These are phyloP conservation scores for Psilocybe tampanensis DNA, from an alignment of 768 basidiomycete species.

Conservation along the genomic window DNA sequence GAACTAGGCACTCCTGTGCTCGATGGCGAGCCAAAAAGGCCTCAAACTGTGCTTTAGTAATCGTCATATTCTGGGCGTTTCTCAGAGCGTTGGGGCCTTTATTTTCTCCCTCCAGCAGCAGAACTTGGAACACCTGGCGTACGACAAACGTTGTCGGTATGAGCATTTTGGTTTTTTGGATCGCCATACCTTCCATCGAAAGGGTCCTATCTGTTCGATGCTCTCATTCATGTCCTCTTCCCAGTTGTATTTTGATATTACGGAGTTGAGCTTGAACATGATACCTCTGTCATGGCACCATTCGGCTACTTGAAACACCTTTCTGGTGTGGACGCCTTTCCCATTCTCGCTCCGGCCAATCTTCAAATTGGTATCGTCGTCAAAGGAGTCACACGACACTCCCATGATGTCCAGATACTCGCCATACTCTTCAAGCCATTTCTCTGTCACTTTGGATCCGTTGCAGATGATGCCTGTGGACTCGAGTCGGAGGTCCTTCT, in stretches of 20 bases:
- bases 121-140: no score
- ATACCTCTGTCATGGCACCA: no score
- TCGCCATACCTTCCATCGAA: no score
- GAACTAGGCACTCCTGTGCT: slow-evolving; percentile 28
- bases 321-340: slow-evolving; percentile 28
- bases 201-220: slow-evolving; percentile 32
- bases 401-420: slow-evolving; percentile 42
- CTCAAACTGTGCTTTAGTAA: no score
- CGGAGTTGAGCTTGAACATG: no score
- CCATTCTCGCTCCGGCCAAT: slow-evolving; percentile 35
- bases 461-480: slow-evolving; percentile 20
- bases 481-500: slow-evolving; percentile 8
- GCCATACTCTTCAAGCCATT: slow-evolving; percentile 41
- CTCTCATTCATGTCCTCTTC: slow-evolving; percentile 42
- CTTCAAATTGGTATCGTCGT: no score
- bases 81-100: no score
- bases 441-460: slow-evolving; percentile 43
- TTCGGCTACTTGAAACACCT: slow-evolving; percentile 36
- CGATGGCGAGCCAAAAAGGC: slow-evolving; percentile 33
- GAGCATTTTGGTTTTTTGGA: no score
- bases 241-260: slow-evolving; percentile 37
- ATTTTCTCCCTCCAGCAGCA: no score
- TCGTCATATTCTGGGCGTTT: no score
- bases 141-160: no score
- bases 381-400: slow-evolving; percentile 41